Evolutionary conservation across 176 grass and related monocot species (phyloP).

Genomic region (Phyllostachys edulis): DNA sequence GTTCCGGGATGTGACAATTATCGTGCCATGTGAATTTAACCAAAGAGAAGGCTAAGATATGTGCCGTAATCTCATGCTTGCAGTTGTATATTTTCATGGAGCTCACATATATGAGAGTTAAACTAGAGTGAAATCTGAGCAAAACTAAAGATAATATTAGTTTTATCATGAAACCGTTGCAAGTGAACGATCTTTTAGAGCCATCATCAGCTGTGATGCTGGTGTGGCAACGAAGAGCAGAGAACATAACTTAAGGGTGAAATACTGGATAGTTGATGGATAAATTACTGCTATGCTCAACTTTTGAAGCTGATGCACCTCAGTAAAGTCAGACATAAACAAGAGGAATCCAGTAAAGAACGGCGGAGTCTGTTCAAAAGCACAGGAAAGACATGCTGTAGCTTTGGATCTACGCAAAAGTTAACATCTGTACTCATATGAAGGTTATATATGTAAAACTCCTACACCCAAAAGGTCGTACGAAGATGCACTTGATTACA

Average conservation of each 20-base stretch:
- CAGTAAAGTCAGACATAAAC: slow-evolving; percentile 22
- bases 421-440: slow-evolving; percentile 11
- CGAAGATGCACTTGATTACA: not conserved
- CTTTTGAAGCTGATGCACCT: slow-evolving; percentile 25
- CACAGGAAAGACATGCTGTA: not conserved
- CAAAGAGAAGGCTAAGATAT: not conserved
- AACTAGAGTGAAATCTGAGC: not conserved
- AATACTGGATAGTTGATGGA: not conserved
- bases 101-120: not conserved
- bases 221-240: not conserved
- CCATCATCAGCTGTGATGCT: not conserved
- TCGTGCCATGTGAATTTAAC: not conserved
- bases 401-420: slow-evolving; percentile 48
- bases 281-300: slow-evolving; percentile 10
- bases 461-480: not conserved
- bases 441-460: slow-evolving; percentile 22
- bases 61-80: not conserved
- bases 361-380: slow-evolving; percentile 9
- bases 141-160: not conserved
- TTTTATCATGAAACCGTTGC: not conserved
- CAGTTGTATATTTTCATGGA: not conserved
- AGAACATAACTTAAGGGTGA: not conserved
- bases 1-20: not conserved
- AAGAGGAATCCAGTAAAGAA: slow-evolving; percentile 9
- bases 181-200: not conserved